Percentiles rank a stretch among this genome's conserved stretches.
Evolutionary conservation across 768 basidiomycete species (phyloP).

Genomic region (Collybia sordida): DNA sequence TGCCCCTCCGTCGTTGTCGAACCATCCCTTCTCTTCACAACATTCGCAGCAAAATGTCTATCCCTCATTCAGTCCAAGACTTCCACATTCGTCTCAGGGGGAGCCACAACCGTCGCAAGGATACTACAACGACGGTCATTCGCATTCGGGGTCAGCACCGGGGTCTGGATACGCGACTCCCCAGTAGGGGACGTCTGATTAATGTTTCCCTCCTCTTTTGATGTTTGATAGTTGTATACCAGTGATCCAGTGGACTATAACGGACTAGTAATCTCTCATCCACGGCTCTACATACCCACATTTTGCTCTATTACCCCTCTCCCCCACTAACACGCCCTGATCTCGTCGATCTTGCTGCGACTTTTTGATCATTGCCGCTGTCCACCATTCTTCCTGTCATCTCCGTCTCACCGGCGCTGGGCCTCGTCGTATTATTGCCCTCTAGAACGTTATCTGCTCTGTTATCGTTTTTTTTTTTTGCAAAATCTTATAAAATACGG

Average conservation of each 20-base stretch:
- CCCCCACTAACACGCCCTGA: conserved; percentile 3
- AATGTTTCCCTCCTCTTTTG: background rate
- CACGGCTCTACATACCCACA: background rate
- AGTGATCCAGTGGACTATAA: background rate
- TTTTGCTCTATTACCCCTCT: conserved; percentile 1
- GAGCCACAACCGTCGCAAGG: conserved; percentile 22
- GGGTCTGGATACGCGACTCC: conserved; percentile 49
- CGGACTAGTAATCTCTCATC: background rate
- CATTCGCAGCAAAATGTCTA: conserved; percentile 32
- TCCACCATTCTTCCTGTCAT: background rate
- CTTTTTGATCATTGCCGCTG: background rate
- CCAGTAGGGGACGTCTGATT: conserved; percentile 23
- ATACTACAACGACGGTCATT: conserved; percentile 37
- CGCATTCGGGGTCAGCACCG: conserved; percentile 39
- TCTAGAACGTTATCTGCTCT: conserved; percentile 5
- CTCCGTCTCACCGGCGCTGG: conserved; percentile 1
- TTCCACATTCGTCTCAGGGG: conserved; percentile 22
- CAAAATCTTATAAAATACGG: background rate
- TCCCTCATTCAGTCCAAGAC: conserved; percentile 32
- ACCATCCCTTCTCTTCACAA: conserved; percentile 41
- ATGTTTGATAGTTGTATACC: conserved; percentile 1
- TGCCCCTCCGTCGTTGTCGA: conserved; percentile 48
- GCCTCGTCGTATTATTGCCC: background rate
- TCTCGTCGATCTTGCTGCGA: background rate
- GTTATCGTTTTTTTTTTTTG: conserved; percentile 1